These are phyloP conservation scores for Brassica carinata DNA, from an alignment of 345 rosid species.

Conservation along the genomic window DNA sequence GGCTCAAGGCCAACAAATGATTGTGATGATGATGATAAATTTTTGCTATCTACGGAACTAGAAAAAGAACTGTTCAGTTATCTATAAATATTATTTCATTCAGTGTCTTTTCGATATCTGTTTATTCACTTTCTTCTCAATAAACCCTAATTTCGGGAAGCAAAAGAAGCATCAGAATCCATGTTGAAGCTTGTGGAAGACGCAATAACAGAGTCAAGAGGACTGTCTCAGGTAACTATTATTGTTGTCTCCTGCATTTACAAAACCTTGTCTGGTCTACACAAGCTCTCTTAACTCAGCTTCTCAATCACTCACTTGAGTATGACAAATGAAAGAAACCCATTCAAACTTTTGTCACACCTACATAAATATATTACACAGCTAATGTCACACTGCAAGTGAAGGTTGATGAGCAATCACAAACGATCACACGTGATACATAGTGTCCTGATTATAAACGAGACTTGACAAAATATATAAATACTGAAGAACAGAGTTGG, in stretches of 20 bases:
- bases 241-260: neutral
- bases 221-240: neutral
- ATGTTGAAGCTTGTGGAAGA: slow-evolving; percentile 19
- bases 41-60: slow-evolving; percentile 15
- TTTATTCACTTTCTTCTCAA: slow-evolving; percentile 13
- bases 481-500: neutral
- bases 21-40: slow-evolving; percentile 17
- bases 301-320: neutral
- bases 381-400: neutral
- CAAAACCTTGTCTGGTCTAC: neutral
- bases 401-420: neutral
- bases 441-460: neutral
- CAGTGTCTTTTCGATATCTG: neutral
- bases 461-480: neutral
- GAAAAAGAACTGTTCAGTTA: neutral
- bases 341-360: neutral
- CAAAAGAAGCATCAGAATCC: neutral
- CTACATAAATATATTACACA: neutral
- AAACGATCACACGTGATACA: neutral
- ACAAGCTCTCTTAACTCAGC: neutral
- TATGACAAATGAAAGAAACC: neutral
- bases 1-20: slow-evolving; percentile 74
- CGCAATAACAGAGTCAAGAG: neutral
- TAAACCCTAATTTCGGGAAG: neutral
- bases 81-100: slow-evolving; percentile 9